Percentiles rank a stretch among this genome's conserved stretches.
Conservation (phyloP, 164 flowering plant genomes). For the Euptelea pleiosperma region DNA sequence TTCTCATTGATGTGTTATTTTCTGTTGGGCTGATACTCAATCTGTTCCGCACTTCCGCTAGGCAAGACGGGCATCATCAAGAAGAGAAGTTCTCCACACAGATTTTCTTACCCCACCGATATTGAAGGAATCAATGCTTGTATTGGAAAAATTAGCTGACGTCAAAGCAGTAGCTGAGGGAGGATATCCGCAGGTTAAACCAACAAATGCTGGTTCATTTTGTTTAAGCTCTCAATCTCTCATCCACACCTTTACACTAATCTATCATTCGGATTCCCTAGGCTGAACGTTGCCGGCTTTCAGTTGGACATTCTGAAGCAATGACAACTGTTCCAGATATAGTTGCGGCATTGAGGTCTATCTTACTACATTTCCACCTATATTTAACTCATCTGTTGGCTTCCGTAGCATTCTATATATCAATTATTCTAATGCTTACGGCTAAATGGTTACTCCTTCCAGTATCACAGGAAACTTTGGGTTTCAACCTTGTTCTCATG, state of each 20-base stretch:
- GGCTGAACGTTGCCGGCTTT: slow-evolving; percentile 95
- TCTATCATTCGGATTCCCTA: slow-evolving; percentile 20
- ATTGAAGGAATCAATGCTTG: slow-evolving; percentile 62
- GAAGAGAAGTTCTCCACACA: slow-evolving; percentile 69
- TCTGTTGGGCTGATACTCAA: slow-evolving; percentile 4
- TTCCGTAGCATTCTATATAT: neutral
- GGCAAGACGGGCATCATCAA: slow-evolving; percentile 68
- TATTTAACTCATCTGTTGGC: neutral
- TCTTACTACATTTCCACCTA: neutral
- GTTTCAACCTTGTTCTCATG: slow-evolving; percentile 86
- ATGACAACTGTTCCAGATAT: slow-evolving; percentile 61
- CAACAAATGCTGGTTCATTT: neutral
- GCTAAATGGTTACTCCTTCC: slow-evolving; percentile 20
- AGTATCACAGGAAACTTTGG: slow-evolving; percentile 86
- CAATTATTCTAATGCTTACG: neutral
- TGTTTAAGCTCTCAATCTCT: neutral
- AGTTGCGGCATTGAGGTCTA: slow-evolving; percentile 71
- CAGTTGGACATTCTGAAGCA: slow-evolving; percentile 73
- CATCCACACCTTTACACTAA: neutral
- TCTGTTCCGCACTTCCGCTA: slow-evolving; percentile 12
- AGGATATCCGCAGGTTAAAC: slow-evolving; percentile 80
- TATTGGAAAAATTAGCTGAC: slow-evolving; percentile 64
- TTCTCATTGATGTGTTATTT: neutral
- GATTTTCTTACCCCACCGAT: slow-evolving; percentile 87
- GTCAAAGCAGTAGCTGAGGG: slow-evolving; percentile 70